These are phyloP conservation scores for Ambrosia hybrid DNA, from an alignment of 140 eudicot species.

Conservation along the genomic window DNA sequence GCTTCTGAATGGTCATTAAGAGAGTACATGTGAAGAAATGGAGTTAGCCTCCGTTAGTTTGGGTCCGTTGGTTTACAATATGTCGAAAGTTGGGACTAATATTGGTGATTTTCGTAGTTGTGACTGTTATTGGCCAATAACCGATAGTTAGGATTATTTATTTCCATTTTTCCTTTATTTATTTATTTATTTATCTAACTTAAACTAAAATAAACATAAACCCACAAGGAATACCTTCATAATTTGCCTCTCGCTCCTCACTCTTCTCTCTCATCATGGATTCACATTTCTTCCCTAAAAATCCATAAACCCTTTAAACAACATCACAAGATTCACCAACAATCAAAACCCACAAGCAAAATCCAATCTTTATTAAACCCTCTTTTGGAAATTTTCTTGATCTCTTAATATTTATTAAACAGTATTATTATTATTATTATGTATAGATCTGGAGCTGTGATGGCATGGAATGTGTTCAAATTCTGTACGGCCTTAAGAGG, in stretches of 20 bases:
- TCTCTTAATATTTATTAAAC: background rate
- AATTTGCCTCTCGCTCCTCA: background rate
- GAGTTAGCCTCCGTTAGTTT: too few species aligned
- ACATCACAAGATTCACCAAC: slow-evolving; percentile 27
- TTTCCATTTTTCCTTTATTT: too few species aligned
- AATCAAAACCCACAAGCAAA: slow-evolving; percentile 27
- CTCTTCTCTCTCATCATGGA: slow-evolving; percentile 11
- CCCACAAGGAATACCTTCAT: too few species aligned
- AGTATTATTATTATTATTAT: slow-evolving; percentile 41
- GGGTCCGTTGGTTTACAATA: too few species aligned
- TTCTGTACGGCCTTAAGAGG: slow-evolving; percentile 90
- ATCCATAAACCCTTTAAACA: slow-evolving; percentile 14
- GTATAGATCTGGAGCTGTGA: slow-evolving; percentile 94
- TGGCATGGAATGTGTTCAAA: slow-evolving; percentile 99
- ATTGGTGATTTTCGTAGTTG: too few species aligned
- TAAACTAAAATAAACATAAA: too few species aligned
- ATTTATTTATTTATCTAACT: too few species aligned
- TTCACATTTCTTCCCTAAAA: slow-evolving; percentile 4
- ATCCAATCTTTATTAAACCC: slow-evolving; percentile 13
- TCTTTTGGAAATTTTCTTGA: slow-evolving; percentile 1
- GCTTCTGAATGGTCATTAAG: too few species aligned
- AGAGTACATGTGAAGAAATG: too few species aligned
- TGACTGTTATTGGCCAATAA: too few species aligned
- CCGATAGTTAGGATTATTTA: too few species aligned
- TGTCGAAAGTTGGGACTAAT: too few species aligned